Base-by-base conservation (phyloP, 2,329 filamentous ascomycete genomes). In the Tolypocladium tropicale region DNA sequence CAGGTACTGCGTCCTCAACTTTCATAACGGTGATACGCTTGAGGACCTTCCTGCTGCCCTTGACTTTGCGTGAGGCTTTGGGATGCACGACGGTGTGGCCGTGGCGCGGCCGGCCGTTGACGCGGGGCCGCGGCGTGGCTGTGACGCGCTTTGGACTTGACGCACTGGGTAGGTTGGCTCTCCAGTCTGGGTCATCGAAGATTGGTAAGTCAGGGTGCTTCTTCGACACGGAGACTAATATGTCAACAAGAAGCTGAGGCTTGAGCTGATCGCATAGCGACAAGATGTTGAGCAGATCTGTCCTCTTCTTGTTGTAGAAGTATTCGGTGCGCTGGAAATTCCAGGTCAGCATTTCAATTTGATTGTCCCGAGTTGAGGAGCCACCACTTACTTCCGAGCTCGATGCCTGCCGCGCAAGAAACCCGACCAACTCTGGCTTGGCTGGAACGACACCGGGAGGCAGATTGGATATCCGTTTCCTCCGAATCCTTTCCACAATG, bases 171-270 rank as follows among this genome's bases (percentile, higher is more conserved):
- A 55, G 25, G 36, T 65, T 60, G 16, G 58, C 51, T 33, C 70
- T 66, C 74, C 74, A 76, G 56, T 74, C 69, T 7, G 74, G 73
- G 0, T 70, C 70, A 57, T 69, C 62, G 56, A 76, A 76, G 4
- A 76, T 70, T 25, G 73, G 73, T 3, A 76, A 64, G n/a, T 71
- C 67, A 0, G 73, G 70, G 43, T 76, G 72, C 51, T 66, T 71
- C 56, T 68, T 73, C 9, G 74, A 71, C n/a, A 75, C 68, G 3
- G 72, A 74, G 10, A 74, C 70, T 30, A 76, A 65, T 5, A 77
- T 58, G 52, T 76, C 71, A 16, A 69, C 67, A 2, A 77, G 65
- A 12, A 76, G 70, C 36, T 73, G 70, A 2, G 74, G 72, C 28
- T 70, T 65, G 16, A 76, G 62, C 56, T 72, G 71, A 52, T 76